Conservation (phyloP, 2,329 filamentous ascomycete species). For the Pseudogymnoascus destructans region DNA sequence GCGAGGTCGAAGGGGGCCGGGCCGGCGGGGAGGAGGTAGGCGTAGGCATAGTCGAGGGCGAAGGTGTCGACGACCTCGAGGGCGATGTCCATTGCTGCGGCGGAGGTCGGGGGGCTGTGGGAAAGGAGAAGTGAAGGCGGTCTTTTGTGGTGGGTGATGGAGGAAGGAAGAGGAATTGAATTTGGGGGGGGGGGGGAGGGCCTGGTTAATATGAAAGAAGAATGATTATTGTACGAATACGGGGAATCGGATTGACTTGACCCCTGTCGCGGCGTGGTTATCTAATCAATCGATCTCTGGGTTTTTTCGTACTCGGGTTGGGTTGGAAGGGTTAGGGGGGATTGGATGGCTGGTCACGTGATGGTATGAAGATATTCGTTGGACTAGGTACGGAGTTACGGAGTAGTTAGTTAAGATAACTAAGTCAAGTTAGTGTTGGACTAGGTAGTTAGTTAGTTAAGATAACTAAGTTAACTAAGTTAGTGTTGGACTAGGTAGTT, state of each 20-base stretch:
- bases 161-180: neutral
- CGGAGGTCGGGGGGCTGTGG: constrained; percentile 12
- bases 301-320: neutral
- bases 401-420: too few relatives aligned
- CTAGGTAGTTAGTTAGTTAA: too few relatives aligned
- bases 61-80: constrained; percentile 77
- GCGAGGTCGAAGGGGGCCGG: constrained; percentile 40
- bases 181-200: neutral
- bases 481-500: too few relatives aligned
- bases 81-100: constrained; percentile 69
- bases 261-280: neutral
- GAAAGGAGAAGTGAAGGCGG: neutral
- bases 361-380: too few relatives aligned
- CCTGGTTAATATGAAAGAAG: neutral
- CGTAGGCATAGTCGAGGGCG: constrained; percentile 68
- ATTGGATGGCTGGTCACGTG: neutral
- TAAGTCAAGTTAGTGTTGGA: too few relatives aligned
- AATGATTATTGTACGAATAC: neutral
- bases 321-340: too few relatives aligned
- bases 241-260: neutral
- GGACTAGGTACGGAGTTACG: too few relatives aligned
- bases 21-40: constrained; percentile 50
- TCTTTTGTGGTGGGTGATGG: neutral
- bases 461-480: too few relatives aligned
- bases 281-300: neutral